phyloP scores from a whole-genome alignment of 2,329 filamentous ascomycete genomes.

The Onygena corvina region DNA sequence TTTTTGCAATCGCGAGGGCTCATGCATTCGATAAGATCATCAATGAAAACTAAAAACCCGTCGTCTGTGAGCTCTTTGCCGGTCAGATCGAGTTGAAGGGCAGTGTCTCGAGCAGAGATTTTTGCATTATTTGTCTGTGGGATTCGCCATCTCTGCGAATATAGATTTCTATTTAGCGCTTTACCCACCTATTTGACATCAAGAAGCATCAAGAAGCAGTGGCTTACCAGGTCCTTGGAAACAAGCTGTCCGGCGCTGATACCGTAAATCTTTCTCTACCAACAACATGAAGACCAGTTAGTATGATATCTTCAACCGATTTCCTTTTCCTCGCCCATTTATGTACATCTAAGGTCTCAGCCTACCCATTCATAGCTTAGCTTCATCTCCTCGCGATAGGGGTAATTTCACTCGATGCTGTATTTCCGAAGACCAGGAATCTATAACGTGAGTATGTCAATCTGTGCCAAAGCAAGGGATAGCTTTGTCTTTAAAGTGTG shows the following conservation, averaged over 20 bases:
- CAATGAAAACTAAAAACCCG: conserved; percentile 33
- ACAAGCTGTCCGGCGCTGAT: conserved; percentile 36
- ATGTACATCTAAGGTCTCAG: background rate
- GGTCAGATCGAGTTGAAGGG: conserved; percentile 36
- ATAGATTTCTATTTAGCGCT: conserved; percentile 4
- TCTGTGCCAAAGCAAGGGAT: too few species aligned
- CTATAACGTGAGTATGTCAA: too few species aligned
- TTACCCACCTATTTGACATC: background rate
- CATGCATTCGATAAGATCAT: conserved; percentile 33
- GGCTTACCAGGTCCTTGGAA: conserved; percentile 32
- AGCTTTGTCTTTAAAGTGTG: too few species aligned
- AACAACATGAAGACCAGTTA: background rate
- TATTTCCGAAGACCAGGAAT: too few species aligned
- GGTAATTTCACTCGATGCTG: too few species aligned
- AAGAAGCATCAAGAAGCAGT: background rate
- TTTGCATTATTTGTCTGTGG: conserved; percentile 21
- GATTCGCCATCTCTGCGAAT: conserved; percentile 27
- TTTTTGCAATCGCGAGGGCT: conserved; percentile 23
- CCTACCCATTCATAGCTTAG: background rate
- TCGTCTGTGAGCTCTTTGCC: conserved; percentile 37
- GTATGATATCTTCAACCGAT: background rate
- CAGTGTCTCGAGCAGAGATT: conserved; percentile 23
- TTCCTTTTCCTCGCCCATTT: too few species aligned
- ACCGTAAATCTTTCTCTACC: conserved; percentile 36
- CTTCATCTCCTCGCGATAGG: background rate